Conservation (phyloP, 2,329 filamentous ascomycete species). For the Gnomoniopsis smithogilvyi region DNA sequence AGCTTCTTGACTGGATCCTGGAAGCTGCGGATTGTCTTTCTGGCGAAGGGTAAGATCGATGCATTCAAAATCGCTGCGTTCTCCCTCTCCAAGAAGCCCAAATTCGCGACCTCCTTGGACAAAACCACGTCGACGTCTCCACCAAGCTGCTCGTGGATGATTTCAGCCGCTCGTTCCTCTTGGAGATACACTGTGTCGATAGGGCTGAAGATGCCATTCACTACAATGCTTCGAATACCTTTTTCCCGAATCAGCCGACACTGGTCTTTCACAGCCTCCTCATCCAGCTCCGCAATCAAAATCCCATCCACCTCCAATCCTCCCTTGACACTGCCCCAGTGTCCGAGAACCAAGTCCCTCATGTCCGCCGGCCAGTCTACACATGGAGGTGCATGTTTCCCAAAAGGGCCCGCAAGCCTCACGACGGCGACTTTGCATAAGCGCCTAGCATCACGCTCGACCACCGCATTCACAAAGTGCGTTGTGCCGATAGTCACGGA, state of each 20-base stretch:
- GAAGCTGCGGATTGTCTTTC: constrained; percentile 54
- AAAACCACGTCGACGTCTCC: constrained; percentile 44
- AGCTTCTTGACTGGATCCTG: constrained; percentile 47
- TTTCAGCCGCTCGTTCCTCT: constrained; percentile 43
- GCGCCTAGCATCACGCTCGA: constrained; percentile 48
- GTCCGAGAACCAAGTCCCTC: constrained; percentile 42
- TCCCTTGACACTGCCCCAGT: constrained; percentile 43
- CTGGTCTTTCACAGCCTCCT: constrained; percentile 35
- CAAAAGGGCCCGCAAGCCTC: constrained; percentile 52
- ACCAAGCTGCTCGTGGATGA: constrained; percentile 36
- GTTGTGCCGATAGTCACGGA: constrained; percentile 54
- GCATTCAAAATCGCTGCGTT: constrained; percentile 65
- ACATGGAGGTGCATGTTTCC: constrained; percentile 46
- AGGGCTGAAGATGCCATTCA: constrained; percentile 50
- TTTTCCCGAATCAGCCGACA: constrained; percentile 35
- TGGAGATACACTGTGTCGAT: constrained; percentile 47
- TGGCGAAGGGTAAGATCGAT: constrained; percentile 55
- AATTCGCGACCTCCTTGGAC: constrained; percentile 49
- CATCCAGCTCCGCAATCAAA: constrained; percentile 43
- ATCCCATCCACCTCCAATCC: constrained; percentile 50
- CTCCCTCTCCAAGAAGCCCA: constrained; percentile 58
- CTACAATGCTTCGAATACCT: constrained; percentile 44
- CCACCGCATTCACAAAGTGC: constrained; percentile 57
- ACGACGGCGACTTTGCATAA: constrained; percentile 51
- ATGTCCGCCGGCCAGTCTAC: constrained; percentile 52